A percentile compares a stretch with the other conserved stretches of the same genome.
phyloP scores from a whole-genome alignment of 441 rosid species.

The Flueggea neowawraea region DNA sequence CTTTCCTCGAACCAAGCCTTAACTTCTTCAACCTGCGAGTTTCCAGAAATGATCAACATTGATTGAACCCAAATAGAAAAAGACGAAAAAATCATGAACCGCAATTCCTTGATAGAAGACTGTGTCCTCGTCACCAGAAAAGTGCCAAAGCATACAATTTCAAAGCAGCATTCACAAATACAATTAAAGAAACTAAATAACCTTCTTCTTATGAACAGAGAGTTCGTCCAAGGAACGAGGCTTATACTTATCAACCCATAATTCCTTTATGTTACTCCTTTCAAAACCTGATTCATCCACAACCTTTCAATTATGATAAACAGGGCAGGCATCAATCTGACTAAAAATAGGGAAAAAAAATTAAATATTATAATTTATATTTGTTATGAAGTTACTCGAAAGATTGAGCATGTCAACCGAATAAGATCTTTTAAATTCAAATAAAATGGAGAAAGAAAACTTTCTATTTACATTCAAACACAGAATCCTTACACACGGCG shows the following conservation, averaged over 20 bases:
- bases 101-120: background rate
- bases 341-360: background rate
- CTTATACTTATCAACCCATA: slow-evolving; percentile 81
- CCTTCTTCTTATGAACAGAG: slow-evolving; percentile 91
- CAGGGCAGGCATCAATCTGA: background rate
- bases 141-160: background rate
- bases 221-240: slow-evolving; percentile 73
- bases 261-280: slow-evolving; percentile 33
- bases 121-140: background rate
- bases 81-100: background rate
- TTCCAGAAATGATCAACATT: background rate
- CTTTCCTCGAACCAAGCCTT: slow-evolving; percentile 67
- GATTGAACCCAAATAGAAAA: background rate
- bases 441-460: background rate
- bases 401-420: background rate
- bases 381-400: background rate
- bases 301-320: slow-evolving; percentile 13
- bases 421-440: background rate
- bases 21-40: slow-evolving; percentile 71
- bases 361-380: too few species aligned
- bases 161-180: background rate
- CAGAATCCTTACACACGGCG: slow-evolving; percentile 18
- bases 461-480: background rate
- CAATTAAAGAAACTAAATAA: background rate
- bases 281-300: slow-evolving; percentile 33